phyloP scores from a whole-genome alignment of 2,329 filamentous ascomycete species.

The Nemania abortiva region DNA sequence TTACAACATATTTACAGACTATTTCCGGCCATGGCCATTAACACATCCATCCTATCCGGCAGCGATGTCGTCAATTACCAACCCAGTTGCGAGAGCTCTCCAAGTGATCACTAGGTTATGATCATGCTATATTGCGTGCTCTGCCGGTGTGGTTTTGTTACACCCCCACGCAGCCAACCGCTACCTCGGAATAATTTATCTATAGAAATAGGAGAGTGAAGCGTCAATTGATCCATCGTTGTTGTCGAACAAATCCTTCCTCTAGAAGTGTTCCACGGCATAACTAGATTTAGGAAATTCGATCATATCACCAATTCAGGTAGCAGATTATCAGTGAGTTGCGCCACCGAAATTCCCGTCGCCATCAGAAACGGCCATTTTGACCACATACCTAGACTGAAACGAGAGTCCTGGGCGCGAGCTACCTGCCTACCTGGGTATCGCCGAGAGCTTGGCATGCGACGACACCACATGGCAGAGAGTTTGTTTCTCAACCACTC shows the following conservation, averaged over 20 bases:
- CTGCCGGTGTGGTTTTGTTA: slow-evolving; percentile 1
- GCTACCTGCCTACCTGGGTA: slow-evolving; percentile 30
- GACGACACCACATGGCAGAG: slow-evolving; percentile 34
- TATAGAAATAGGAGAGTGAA: background rate
- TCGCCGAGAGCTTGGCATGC: slow-evolving; percentile 33
- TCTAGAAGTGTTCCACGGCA: background rate
- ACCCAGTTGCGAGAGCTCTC: slow-evolving; percentile 26
- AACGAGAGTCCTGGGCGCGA: slow-evolving; percentile 1
- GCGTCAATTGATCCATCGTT: background rate
- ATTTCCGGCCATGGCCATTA: background rate
- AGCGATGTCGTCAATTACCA: slow-evolving; percentile 27
- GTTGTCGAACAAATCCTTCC: background rate
- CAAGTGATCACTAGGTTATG: slow-evolving; percentile 20
- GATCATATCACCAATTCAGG: background rate
- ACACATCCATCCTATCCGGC: slow-evolving; percentile 5
- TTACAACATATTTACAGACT: background rate
- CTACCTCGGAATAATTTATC: background rate
- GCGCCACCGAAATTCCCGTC: slow-evolving; percentile 1
- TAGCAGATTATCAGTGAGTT: background rate
- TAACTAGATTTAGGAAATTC: background rate
- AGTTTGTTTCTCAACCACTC: slow-evolving; percentile 29
- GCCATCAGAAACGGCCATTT: slow-evolving; percentile 11
- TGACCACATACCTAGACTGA: slow-evolving; percentile 14
- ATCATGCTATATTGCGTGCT: slow-evolving; percentile 41
- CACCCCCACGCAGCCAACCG: slow-evolving; percentile 2